These are phyloP conservation scores for Albatrellus sp. DNA, from an alignment of 1,284 basidiomycete species.

Conservation along the genomic window DNA sequence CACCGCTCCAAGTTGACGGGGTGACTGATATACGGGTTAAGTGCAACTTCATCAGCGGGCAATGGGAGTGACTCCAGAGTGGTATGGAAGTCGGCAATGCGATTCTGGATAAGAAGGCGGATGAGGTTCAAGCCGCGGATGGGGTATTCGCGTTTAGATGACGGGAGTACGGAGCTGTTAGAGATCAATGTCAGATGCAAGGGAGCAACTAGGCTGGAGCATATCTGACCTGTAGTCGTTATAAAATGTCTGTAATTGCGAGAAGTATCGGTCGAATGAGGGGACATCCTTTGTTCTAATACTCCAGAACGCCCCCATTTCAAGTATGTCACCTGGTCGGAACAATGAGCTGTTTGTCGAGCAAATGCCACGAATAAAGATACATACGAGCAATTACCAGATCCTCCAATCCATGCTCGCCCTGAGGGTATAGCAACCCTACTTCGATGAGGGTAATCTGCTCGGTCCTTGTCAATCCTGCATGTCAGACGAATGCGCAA, in stretches of 20 bases:
- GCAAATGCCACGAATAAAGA: neutral
- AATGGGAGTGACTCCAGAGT: constrained; percentile 90
- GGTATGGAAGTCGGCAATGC: constrained; percentile 98
- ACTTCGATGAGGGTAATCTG: constrained; percentile 73
- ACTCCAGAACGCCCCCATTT: constrained; percentile 91
- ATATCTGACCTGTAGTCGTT: constrained; percentile 64
- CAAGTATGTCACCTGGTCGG: constrained; percentile 76
- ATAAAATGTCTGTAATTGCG: constrained; percentile 88
- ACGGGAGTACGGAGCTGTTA: constrained; percentile 57
- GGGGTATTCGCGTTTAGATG: constrained; percentile 78
- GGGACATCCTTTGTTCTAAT: constrained; percentile 81
- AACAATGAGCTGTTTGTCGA: constrained; percentile 2
- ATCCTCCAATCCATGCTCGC: constrained; percentile 46
- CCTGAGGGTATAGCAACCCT: constrained; percentile 60
- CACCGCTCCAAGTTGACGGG: constrained; percentile 89
- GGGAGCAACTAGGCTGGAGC: constrained; percentile 1
- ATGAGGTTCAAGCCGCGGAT: constrained; percentile 91
- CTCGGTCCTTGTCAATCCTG: constrained; percentile 1
- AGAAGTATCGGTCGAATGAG: constrained; percentile 91
- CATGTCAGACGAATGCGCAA: neutral
- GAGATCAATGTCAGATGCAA: neutral
- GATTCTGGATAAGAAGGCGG: constrained; percentile 88
- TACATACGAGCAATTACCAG: constrained; percentile 58
- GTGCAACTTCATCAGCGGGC: constrained; percentile 55
- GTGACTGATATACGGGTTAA: constrained; percentile 74